A percentile compares a stretch with the other conserved stretches of the same genome.
Evolutionary conservation across 192 early-diverging fungal genomes (phyloP).

Genomic region (Gorgonomyces haynaldii): DNA sequence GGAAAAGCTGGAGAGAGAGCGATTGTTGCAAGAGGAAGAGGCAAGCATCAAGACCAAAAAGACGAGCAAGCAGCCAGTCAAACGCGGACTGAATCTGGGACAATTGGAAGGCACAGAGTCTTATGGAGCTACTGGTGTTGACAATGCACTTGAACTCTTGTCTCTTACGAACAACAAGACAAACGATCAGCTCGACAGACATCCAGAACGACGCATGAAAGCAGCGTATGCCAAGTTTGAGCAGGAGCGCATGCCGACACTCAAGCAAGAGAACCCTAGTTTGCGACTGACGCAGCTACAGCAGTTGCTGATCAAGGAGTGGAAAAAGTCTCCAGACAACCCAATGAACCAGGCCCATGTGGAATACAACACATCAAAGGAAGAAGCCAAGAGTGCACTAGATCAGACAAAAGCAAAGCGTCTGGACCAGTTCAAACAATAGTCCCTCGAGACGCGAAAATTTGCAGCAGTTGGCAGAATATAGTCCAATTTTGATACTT

Average conservation of each 20-base stretch:
- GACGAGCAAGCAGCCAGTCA: conserved; percentile 1
- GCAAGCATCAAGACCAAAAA: neutral
- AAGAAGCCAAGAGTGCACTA: conserved; percentile 1
- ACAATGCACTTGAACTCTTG: conserved; percentile 12
- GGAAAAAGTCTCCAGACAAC: conserved; percentile 14
- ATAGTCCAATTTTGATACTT: too few species aligned
- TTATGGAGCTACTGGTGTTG: conserved; percentile 11
- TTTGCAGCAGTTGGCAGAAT: too few species aligned
- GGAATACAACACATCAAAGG: conserved; percentile 6
- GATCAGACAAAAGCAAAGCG: neutral
- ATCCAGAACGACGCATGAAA: conserved; percentile 15
- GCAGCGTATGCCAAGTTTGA: conserved; percentile 9
- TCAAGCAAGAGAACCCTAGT: conserved; percentile 13
- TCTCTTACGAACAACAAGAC: neutral
- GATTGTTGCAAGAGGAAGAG: conserved; percentile 2
- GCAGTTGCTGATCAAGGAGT: conserved; percentile 9
- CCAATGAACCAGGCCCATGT: conserved; percentile 15
- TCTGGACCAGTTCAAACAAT: conserved; percentile 7
- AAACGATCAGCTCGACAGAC: conserved; percentile 7
- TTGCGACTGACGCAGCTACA: conserved; percentile 11
- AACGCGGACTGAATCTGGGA: neutral
- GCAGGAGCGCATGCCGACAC: conserved; percentile 5
- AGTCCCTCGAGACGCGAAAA: too few species aligned
- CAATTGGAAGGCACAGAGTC: conserved; percentile 1
- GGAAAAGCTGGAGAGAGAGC: conserved; percentile 1